phyloP scores from a whole-genome alignment of 2,329 filamentous ascomycete genomes.

The Dothiorella sarmentorum region DNA sequence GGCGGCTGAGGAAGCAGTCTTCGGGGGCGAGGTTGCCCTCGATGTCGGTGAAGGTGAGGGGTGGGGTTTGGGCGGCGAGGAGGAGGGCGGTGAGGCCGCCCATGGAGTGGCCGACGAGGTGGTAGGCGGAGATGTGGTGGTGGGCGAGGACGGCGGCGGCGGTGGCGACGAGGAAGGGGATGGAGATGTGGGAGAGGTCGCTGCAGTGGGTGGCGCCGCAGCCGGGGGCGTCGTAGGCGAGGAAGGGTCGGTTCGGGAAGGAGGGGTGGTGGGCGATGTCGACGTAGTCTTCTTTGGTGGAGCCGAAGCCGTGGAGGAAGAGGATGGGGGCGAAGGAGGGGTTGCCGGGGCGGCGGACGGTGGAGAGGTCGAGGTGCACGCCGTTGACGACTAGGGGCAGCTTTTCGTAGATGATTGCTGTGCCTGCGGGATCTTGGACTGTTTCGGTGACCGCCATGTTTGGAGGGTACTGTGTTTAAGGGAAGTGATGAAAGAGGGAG shows the following conservation, averaged over 20 bases:
- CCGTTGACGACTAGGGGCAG: not conserved
- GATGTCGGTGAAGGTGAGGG: conserved; percentile 26
- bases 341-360: not conserved
- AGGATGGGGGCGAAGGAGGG: conserved; percentile 19
- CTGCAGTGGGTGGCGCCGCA: conserved; percentile 23
- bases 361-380: not conserved
- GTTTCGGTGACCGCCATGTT: not conserved
- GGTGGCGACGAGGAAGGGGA: conserved; percentile 23
- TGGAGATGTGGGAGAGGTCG: conserved; percentile 20
- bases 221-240: conserved; percentile 27
- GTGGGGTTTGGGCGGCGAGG: conserved; percentile 20
- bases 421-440: not conserved
- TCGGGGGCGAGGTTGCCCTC: conserved; percentile 29
- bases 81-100: conserved; percentile 25
- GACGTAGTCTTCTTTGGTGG: conserved; percentile 28
- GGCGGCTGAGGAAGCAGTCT: conserved; percentile 28
- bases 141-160: conserved; percentile 20
- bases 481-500: too few species aligned
- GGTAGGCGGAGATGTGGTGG: conserved; percentile 20
- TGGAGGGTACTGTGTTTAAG: too few species aligned
- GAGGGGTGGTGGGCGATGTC: conserved; percentile 23
- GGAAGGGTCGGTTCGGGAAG: conserved; percentile 21
- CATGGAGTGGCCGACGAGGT: conserved; percentile 31
- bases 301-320: conserved; percentile 28
- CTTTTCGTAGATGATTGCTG: not conserved